Evolutionary conservation across 495 filamentous ascomycete genomes (phyloP).

Genomic region (Aspergillus avenaceus): DNA sequence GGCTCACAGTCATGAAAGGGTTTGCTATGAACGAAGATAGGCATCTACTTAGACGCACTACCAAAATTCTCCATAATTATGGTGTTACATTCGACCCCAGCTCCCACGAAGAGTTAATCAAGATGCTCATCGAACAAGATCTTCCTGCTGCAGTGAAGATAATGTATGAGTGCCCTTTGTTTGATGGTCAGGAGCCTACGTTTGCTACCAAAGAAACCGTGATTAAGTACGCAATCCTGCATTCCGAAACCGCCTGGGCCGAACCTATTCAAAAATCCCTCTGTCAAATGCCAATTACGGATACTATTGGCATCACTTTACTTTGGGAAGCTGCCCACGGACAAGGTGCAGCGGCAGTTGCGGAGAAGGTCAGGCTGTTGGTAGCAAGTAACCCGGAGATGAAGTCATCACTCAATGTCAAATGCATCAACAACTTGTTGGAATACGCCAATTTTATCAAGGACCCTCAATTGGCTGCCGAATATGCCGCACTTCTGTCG

Average conservation of each 20-base stretch:
- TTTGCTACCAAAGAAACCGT: conserved; percentile 44
- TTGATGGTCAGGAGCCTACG: conserved; percentile 33
- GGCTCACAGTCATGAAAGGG: conserved; percentile 59
- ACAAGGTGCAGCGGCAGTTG: conserved; percentile 65
- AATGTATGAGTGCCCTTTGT: conserved; percentile 55
- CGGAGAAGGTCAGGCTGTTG: conserved; percentile 56
- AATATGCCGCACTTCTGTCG: conserved; percentile 61
- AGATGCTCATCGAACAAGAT: conserved; percentile 34
- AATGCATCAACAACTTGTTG: conserved; percentile 72
- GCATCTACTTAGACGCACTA: conserved; percentile 36
- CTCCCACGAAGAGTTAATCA: conserved; percentile 36
- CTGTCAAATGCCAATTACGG: conserved; percentile 45
- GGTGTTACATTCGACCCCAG: conserved; percentile 30
- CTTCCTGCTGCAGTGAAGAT: conserved; percentile 33
- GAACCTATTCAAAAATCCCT: conserved; percentile 57
- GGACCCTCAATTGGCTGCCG: conserved; percentile 67
- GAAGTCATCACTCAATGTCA: conserved; percentile 52
- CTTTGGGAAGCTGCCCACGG: conserved; percentile 73
- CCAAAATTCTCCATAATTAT: conserved; percentile 23
- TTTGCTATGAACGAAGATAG: conserved; percentile 59
- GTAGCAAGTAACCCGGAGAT: conserved; percentile 34
- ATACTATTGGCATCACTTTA: conserved; percentile 63
- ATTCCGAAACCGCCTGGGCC: conserved; percentile 60
- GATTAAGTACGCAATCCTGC: conserved; percentile 53
- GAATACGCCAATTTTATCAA: conserved; percentile 63